phyloP scores from a whole-genome alignment of 2,329 filamentous ascomycete species.

The Ophiocordyceps sinensis region DNA sequence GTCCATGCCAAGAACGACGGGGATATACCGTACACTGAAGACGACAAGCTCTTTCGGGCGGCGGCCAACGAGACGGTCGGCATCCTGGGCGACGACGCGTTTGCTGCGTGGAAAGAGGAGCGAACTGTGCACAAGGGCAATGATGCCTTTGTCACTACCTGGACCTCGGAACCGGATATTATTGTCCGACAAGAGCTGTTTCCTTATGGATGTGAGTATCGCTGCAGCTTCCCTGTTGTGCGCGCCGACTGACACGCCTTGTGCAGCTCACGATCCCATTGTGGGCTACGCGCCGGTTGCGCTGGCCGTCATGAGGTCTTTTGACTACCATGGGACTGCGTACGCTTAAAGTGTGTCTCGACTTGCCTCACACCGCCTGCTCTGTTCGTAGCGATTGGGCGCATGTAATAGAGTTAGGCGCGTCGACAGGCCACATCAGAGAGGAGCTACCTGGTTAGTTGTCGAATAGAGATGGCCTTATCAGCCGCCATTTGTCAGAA shows the following conservation, averaged over 20 bases:
- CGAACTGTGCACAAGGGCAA: conserved; percentile 27
- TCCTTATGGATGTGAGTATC: conserved; percentile 35
- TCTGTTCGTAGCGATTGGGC: too few species aligned
- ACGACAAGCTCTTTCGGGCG: conserved; percentile 46
- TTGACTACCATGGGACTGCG: conserved; percentile 28
- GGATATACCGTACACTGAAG: conserved; percentile 67
- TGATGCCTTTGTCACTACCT: conserved; percentile 33
- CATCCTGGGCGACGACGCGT: conserved; percentile 19
- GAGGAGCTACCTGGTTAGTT: too few species aligned
- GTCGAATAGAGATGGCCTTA: too few species aligned
- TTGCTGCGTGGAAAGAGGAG: conserved; percentile 29
- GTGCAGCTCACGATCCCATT: conserved; percentile 53
- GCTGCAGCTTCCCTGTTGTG: background rate
- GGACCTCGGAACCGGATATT: conserved; percentile 27
- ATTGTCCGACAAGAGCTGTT: conserved; percentile 39
- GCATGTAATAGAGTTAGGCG: too few species aligned
- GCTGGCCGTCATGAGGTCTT: conserved; percentile 51
- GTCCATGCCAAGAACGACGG: conserved; percentile 70
- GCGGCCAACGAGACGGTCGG: conserved; percentile 37
- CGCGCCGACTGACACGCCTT: background rate
- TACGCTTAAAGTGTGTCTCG: background rate
- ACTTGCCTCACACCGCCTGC: too few species aligned
- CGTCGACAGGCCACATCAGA: too few species aligned
- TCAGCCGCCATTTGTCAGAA: too few species aligned
- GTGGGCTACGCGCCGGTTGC: conserved; percentile 50